phyloP scores from a whole-genome alignment of 768 basidiomycete species.

The Trametes villosa region DNA sequence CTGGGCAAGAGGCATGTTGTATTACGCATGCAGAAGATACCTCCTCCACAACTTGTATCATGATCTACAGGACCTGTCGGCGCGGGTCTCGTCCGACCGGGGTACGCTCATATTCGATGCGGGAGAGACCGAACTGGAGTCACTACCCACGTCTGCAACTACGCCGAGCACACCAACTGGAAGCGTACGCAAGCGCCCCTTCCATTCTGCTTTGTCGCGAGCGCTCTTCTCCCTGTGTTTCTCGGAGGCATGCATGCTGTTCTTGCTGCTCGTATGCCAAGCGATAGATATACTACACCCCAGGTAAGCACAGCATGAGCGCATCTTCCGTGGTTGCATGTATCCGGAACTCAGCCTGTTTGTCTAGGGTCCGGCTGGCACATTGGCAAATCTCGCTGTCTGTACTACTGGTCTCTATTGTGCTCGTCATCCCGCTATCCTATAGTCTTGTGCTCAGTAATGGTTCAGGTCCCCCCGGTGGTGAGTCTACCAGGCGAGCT shows the following conservation, averaged over 20 bases:
- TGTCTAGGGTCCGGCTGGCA: constrained; percentile 57
- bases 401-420: constrained; percentile 60
- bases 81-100: constrained; percentile 23
- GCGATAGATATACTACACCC: constrained; percentile 57
- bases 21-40: constrained; percentile 62
- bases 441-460: constrained; percentile 59
- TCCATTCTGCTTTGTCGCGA: constrained; percentile 62
- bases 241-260: constrained; percentile 74
- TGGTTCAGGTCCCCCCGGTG: constrained; percentile 13
- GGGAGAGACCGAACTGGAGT: constrained; percentile 42
- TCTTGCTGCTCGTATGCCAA: constrained; percentile 75
- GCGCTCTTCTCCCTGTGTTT: constrained; percentile 71
- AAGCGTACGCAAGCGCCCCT: constrained; percentile 28
- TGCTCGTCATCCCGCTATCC: constrained; percentile 69
- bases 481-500: constrained; percentile 3
- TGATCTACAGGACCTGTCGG: constrained; percentile 55
- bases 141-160: constrained; percentile 43
- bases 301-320: constrained; percentile 43
- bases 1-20: constrained; percentile 50
- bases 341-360: no score
- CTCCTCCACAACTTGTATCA: constrained; percentile 62
- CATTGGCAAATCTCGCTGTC: constrained; percentile 74
- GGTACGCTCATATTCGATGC: constrained; percentile 20
- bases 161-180: neutral
- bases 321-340: neutral